Percentiles rank a stretch among this genome's conserved stretches.
Evolutionary conservation across 768 basidiomycete genomes (phyloP).

Genomic region (Naganishia vishniacii): DNA sequence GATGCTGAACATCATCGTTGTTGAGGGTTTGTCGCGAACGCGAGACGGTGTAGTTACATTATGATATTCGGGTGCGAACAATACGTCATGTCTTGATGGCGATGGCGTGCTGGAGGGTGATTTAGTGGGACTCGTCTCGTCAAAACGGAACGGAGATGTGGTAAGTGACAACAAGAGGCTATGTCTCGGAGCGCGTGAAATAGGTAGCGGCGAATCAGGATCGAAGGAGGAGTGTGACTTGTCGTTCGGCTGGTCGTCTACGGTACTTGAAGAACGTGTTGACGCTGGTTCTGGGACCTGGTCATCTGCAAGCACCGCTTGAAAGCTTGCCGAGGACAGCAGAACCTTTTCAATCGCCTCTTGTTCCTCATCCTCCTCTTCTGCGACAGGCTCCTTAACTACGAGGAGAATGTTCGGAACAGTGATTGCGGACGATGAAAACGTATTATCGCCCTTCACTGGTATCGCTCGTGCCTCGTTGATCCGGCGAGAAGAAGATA

Average conservation of each 20-base stretch:
- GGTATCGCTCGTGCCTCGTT: too few species aligned
- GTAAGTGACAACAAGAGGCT: conserved; percentile 10
- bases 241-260: conserved; percentile 1
- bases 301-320: background rate
- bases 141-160: background rate
- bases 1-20: background rate
- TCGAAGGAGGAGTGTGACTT: conserved; percentile 15
- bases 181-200: conserved; percentile 16
- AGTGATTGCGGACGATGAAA: too few species aligned
- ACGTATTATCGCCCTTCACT: background rate
- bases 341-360: too few species aligned
- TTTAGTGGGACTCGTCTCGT: background rate
- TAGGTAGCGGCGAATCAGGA: conserved; percentile 26
- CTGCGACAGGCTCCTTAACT: too few species aligned
- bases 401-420: too few species aligned
- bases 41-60: conserved; percentile 4
- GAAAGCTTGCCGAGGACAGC: background rate
- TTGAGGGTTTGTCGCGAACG: background rate
- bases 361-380: too few species aligned
- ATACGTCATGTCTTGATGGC: background rate
- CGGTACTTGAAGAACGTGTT: background rate
- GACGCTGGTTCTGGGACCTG: background rate
- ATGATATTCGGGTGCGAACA: conserved; percentile 16
- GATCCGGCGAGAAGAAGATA: background rate
- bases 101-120: background rate